Evolutionary conservation across 148 eudicot species (phyloP).

Genomic region (Chenopodium album): DNA sequence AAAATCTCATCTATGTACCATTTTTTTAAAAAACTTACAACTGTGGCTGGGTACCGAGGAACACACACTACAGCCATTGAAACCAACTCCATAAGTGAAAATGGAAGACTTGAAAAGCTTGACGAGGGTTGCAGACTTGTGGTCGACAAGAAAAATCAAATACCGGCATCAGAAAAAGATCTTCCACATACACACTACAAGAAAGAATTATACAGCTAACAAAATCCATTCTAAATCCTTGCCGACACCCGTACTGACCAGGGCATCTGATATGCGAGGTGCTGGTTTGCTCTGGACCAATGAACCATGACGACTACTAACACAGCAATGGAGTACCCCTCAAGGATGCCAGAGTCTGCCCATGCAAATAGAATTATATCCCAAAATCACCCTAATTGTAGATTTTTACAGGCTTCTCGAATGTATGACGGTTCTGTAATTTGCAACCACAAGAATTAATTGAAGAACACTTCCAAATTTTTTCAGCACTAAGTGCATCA

Average conservation of each 20-base stretch:
- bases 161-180: slow-evolving; percentile 15
- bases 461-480: neutral
- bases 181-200: slow-evolving; percentile 20
- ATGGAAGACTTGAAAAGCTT: slow-evolving; percentile 16
- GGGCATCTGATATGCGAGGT: slow-evolving; percentile 15
- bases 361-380: slow-evolving; percentile 10
- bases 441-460: slow-evolving; percentile 10
- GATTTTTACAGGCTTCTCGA: slow-evolving; percentile 91
- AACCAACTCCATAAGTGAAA: slow-evolving; percentile 16
- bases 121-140: slow-evolving; percentile 27
- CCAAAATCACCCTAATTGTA: slow-evolving; percentile 55
- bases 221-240: slow-evolving; percentile 20
- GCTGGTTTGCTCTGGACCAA: slow-evolving; percentile 9
- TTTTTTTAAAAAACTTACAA: slow-evolving; percentile 29
- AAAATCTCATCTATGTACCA: slow-evolving; percentile 40
- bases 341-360: slow-evolving; percentile 26
- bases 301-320: slow-evolving; percentile 19
- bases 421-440: slow-evolving; percentile 84
- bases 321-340: slow-evolving; percentile 16
- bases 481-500: neutral
- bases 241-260: slow-evolving; percentile 3
- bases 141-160: slow-evolving; percentile 8
- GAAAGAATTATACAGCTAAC: slow-evolving; percentile 31
- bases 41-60: slow-evolving; percentile 21
- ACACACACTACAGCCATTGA: slow-evolving; percentile 22